These are phyloP conservation scores for Posidonia australis DNA, from an alignment of 106 monocot genomes.

Conservation along the genomic window DNA sequence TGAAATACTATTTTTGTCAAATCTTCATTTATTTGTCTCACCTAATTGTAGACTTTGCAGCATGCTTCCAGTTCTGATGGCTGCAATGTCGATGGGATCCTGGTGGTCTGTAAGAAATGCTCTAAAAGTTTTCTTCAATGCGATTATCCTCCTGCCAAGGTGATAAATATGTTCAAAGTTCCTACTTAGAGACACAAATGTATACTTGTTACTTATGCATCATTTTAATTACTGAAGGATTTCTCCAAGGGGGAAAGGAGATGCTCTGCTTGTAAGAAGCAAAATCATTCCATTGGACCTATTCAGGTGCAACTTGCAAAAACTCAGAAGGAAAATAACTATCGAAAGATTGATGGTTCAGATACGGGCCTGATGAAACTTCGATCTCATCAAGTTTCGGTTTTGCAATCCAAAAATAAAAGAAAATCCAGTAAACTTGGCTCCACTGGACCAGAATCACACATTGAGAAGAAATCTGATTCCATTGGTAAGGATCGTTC, in stretches of 20 bases:
- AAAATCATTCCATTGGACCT: not conserved
- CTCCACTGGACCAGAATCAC: not conserved
- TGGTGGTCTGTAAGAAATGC: too few relatives aligned
- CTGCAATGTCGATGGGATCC: too few relatives aligned
- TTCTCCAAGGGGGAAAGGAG: not conserved
- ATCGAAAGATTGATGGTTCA: not conserved
- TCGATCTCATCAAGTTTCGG: not conserved
- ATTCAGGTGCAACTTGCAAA: not conserved
- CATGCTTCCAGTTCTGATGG: too few relatives aligned
- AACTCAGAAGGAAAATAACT: not conserved
- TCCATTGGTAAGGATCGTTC: not conserved
- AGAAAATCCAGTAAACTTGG: not conserved
- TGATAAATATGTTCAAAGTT: too few relatives aligned
- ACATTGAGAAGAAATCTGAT: not conserved
- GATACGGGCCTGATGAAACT: not conserved
- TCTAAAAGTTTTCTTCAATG: too few relatives aligned
- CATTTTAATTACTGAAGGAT: constrained; percentile 5
- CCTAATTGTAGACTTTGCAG: too few relatives aligned
- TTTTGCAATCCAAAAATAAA: not conserved
- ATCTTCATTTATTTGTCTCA: too few relatives aligned
- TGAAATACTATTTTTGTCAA: too few relatives aligned
- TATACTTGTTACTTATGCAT: not conserved
- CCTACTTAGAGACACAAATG: too few relatives aligned
- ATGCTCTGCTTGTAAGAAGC: not conserved
- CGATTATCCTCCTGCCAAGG: too few relatives aligned